Base-by-base conservation (phyloP, 345 rosid species). In the Aquilaria sinensis region DNA sequence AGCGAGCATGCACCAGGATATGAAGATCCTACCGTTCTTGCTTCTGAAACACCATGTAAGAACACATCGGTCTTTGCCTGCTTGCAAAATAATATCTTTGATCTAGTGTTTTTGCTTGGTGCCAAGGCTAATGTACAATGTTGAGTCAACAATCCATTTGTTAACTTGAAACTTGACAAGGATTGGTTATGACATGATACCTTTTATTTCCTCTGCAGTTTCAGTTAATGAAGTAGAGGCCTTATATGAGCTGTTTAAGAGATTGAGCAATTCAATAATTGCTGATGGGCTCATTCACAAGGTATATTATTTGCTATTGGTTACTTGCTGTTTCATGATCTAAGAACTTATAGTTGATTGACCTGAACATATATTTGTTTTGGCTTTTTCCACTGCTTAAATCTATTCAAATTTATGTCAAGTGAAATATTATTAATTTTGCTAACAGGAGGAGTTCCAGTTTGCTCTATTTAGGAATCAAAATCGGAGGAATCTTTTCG, bases 221-320 rank as follows among this genome's bases (percentile, higher is more conserved):
- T 81, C 89, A 0, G 81, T 82, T 37, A 77, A 66, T 59, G 95
- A 94, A 81, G 96, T 94, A 33, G 88, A 85, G 78, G 84, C 97
- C 34, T 75, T 94, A 63, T 77, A 79, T 58, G 92, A 86, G 77
- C 88, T 94, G 2, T 90, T 65, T 69, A 86, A 82, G 83, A 94
- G 88, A 75, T 67, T 94, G 77, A 94, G 97, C 85, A 83, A 89
- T 66, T 85, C 95, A 34, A 86, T 94, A 50, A 60, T 83, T 43
- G 81, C 84, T 12, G 97, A 90, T 61, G 96, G 96, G 59, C 84
- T 88, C 60, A 90, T 88, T 77, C 97, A 90, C 78, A 90, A 88
- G 95, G 99, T 90, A 73, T 51, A 37, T 37, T 4, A 5, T 16
- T 48, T 52, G 12, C n/a, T 15, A 6, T 32, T 53, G 31, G n/a